Evolutionary conservation across 495 filamentous ascomycete genomes (phyloP), one percentile per base, ranked within the genome.

Genomic region (Penicillium maclennaniae): DNA sequence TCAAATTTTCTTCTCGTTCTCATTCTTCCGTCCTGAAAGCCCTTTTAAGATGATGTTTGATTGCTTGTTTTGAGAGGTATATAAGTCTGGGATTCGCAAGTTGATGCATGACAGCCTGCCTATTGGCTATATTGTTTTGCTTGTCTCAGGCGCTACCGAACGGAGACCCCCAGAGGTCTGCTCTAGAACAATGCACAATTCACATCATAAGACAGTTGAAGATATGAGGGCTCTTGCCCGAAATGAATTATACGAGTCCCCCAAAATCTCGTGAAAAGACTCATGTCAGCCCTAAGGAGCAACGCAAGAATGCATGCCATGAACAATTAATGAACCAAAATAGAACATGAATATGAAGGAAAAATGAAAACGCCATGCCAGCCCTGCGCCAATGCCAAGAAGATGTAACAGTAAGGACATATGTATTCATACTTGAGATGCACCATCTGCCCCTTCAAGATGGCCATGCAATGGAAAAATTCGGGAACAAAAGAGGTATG

Each of bases 361-460:
- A 49, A 49, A 16, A 42, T 37, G 45, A 19, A 36, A 60, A 68
- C 62, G 59, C 59, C 60, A 56, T 57, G 46, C 47, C 49, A 28
- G 50, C 54, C 61, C 54, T 45, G 60, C 60, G 56, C 63, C 63
- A 52, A 62, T 65, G 61, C 63, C 58, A 62, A 54, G 56, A 46
- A 42, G 47, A 56, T 43, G 46, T 17, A 21, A 54, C 27, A 23
- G 43, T 46, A 40, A 26, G 14, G 17, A 43, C 36, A 34, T 44
- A 61, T 54, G 49, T 59, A 54, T 54, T 46, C 47, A 55, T 61
- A 43, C 49, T 55, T 57, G 40, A 34, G 23, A 55, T 53, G 45
- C 28, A 37, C 38, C 16, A 40, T 40, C 19, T 40, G 45, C 34
- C 43, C 43, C 31, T 28, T 23, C 45, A 41, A 39, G 10, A 34